Base-by-base conservation (phyloP, 805 yeast species). In the Ogataea salicorniae region DNA sequence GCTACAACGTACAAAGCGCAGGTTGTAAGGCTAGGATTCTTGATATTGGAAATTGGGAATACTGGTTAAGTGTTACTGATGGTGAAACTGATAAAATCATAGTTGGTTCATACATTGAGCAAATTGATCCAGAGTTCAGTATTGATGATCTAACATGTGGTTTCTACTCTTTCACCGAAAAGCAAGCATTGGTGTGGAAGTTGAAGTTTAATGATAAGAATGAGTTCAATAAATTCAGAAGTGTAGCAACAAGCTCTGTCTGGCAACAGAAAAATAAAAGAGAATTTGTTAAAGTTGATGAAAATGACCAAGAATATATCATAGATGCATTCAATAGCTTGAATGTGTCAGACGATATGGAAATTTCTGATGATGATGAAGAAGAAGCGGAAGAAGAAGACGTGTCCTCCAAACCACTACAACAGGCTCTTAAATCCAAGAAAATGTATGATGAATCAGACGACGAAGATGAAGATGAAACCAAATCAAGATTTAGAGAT, bases 71-170 rank as follows among this genome's bases (percentile, higher is more conserved):
- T 9, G 66, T 83, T 8, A 58, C 61, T 11, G 60, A 64, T 5
- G 48, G 39, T 1, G 52, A 49, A 1, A 50, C 57, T 5, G 55
- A 55, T 2, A 56, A 60, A 5, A 54, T 62, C 2, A 46, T 69
- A 18, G 49, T 80, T 5, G 77, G 76, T 1, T 62, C 73, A 5
- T 61, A 60, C 4, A 61, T 84, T 20, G 72, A 77, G 13, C 72
- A 74, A 29, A 68, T 88, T 65, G 81, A 77, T 58, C 88, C 94
- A 2, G 72, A 76, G n/a, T 83, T 87, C 60, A 80, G 83, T 59
- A 74, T 71, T 51, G 80, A 75, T 13, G 62, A 75, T 33, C 53
- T 63, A 14, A 74, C 87, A 1, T 84, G 89, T 54, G 75, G 84
- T 14, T 89, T 87, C 74, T 84, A 86, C 61, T 73, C 77, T 52